Conservation (phyloP, 2,329 filamentous ascomycete genomes). For the Leptographium lundbergii region DNA sequence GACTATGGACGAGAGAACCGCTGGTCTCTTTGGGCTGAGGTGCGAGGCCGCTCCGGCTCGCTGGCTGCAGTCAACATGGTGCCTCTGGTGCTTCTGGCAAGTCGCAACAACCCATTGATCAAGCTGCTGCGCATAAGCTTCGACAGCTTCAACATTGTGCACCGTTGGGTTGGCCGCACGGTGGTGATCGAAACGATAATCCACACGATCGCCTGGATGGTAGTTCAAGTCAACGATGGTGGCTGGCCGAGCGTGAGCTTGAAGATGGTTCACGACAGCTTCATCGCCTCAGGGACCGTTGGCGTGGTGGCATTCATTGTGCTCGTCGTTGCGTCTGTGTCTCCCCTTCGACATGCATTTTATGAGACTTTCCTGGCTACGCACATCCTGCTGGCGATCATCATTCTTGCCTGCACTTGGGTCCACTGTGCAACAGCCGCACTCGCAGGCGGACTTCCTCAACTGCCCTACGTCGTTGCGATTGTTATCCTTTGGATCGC, state of each 20-base stretch:
- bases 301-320: constrained; percentile 49
- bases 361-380: constrained; percentile 91
- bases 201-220: constrained; percentile 61
- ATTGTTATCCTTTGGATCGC: constrained; percentile 65
- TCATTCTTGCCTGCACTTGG: constrained; percentile 60
- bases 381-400: constrained; percentile 64
- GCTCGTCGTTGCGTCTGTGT: constrained; percentile 58
- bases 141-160: constrained; percentile 88
- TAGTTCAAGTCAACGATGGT: constrained; percentile 54
- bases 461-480: constrained; percentile 62
- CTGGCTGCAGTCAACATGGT: constrained; percentile 85
- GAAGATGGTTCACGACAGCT: constrained; percentile 43
- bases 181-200: constrained; percentile 56
- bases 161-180: constrained; percentile 71
- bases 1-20: constrained; percentile 45
- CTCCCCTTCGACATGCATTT: constrained; percentile 80
- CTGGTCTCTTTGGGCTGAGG: constrained; percentile 60
- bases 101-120: constrained; percentile 90
- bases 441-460: constrained; percentile 53
- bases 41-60: constrained; percentile 75
- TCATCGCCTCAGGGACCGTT: constrained; percentile 44
- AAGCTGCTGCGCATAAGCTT: constrained; percentile 73
- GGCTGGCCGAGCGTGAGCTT: constrained; percentile 47
- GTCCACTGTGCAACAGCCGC: constrained; percentile 60
- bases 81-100: constrained; percentile 75